phyloP scores from a whole-genome alignment of 345 rosid species.

The Citrus medica region DNA sequence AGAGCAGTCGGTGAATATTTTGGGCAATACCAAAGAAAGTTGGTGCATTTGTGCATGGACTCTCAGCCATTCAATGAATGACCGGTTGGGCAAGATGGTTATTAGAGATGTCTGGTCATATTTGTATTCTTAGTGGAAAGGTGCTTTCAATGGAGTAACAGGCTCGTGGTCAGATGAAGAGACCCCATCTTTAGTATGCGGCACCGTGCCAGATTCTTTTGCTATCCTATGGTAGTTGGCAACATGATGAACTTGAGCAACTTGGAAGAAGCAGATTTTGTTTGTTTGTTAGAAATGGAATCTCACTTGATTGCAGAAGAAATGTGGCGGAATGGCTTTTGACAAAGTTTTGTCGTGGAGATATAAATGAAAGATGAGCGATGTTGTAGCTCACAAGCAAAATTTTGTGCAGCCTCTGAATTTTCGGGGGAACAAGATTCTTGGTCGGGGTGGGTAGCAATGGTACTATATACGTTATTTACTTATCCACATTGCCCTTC shows the following conservation, averaged over 20 bases:
- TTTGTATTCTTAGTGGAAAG: not conserved
- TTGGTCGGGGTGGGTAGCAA: not conserved
- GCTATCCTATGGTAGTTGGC: not conserved
- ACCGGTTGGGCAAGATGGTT: not conserved
- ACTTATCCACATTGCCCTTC: not conserved
- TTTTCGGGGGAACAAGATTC: not conserved
- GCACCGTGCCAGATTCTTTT: not conserved
- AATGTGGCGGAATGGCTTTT: not conserved
- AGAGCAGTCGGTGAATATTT: slow-evolving; percentile 75
- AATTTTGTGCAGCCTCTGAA: not conserved
- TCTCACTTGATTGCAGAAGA: not conserved
- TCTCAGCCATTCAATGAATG: slow-evolving; percentile 65
- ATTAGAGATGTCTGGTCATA: not conserved
- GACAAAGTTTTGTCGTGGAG: not conserved
- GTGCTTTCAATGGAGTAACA: not conserved
- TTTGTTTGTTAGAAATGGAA: not conserved
- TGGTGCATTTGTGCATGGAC: slow-evolving; percentile 95
- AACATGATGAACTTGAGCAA: not conserved
- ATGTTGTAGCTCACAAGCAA: not conserved
- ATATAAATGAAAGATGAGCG: not conserved
- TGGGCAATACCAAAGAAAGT: slow-evolving; percentile 85
- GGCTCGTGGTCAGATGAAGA: not conserved
- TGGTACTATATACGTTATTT: not conserved
- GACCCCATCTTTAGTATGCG: not conserved
- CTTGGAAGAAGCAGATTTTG: not conserved